phyloP scores from a whole-genome alignment of 1,284 basidiomycete species.

The Schizophyllum amplum region DNA sequence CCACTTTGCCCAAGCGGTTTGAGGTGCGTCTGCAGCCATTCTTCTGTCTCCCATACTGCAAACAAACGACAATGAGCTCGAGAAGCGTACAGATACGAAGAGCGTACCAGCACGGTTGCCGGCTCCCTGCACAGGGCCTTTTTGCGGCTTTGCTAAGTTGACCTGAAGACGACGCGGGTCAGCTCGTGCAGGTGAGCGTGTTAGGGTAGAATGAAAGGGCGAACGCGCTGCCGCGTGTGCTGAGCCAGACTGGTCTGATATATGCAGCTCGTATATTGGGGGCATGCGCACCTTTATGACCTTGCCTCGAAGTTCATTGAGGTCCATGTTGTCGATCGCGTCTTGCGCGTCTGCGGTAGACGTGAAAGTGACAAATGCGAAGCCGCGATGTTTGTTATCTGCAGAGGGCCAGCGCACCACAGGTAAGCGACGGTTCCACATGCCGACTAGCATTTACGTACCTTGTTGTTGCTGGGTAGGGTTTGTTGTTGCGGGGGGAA shows the following conservation, averaged over 20 bases:
- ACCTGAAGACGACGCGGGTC: slow-evolving; percentile 17
- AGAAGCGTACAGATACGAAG: slow-evolving; percentile 1
- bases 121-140: slow-evolving; percentile 50
- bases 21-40: slow-evolving; percentile 68
- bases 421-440: neutral
- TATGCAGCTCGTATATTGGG: too few relatives aligned
- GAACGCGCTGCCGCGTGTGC: too few relatives aligned
- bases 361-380: slow-evolving; percentile 72
- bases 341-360: slow-evolving; percentile 76
- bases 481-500: slow-evolving; percentile 61
- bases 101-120: slow-evolving; percentile 69
- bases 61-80: slow-evolving; percentile 8
- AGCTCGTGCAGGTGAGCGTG: neutral
- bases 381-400: slow-evolving; percentile 75
- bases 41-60: slow-evolving; percentile 80
- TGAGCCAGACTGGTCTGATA: too few relatives aligned
- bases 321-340: slow-evolving; percentile 85
- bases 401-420: slow-evolving; percentile 10
- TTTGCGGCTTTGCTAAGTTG: slow-evolving; percentile 69
- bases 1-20: slow-evolving; percentile 67
- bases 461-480: slow-evolving; percentile 34
- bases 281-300: slow-evolving; percentile 57
- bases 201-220: too few relatives aligned
- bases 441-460: slow-evolving; percentile 27
- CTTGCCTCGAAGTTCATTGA: slow-evolving; percentile 68